phyloP scores from a whole-genome alignment of 768 basidiomycete genomes.

The Rhodocollybia butyracea region DNA sequence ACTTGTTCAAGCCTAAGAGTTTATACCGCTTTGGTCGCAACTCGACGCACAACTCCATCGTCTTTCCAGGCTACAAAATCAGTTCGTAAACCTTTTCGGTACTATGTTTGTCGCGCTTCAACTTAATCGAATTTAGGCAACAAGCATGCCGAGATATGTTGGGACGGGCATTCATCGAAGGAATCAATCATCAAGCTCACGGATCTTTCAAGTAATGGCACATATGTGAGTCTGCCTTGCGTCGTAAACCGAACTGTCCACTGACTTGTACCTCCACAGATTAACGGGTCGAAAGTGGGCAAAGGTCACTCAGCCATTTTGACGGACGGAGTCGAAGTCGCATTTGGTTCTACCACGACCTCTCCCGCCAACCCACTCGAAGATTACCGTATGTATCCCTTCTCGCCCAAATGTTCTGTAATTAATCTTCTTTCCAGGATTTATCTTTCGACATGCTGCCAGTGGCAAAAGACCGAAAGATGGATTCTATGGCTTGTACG shows the following conservation, averaged over 20 bases:
- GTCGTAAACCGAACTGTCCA: not conserved
- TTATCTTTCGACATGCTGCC: slow-evolving; percentile 67
- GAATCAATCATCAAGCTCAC: slow-evolving; percentile 42
- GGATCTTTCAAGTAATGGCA: slow-evolving; percentile 72
- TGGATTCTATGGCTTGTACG: slow-evolving; percentile 65
- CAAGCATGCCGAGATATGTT: slow-evolving; percentile 52
- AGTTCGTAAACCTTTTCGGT: slow-evolving; percentile 29
- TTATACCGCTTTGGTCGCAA: slow-evolving; percentile 8
- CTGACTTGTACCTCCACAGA: slow-evolving; percentile 32
- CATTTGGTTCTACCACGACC: slow-evolving; percentile 63
- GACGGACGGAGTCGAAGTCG: slow-evolving; percentile 81
- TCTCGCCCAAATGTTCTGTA: not conserved
- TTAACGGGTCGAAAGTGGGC: slow-evolving; percentile 65
- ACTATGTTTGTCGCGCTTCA: not conserved
- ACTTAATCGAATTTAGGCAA: slow-evolving; percentile 37
- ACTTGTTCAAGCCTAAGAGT: not conserved
- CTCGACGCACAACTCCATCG: not conserved
- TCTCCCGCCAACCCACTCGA: slow-evolving; percentile 45
- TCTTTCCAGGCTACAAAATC: slow-evolving; percentile 20
- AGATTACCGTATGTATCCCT: slow-evolving; percentile 64
- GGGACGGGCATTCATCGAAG: slow-evolving; percentile 51
- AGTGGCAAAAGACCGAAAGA: slow-evolving; percentile 37
- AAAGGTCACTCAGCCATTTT: slow-evolving; percentile 54
- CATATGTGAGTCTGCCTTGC: slow-evolving; percentile 44
- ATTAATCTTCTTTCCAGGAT: slow-evolving; percentile 40